phyloP scores from a whole-genome alignment of 352 stramenopile genomes.

The Phytophthora multivora region DNA sequence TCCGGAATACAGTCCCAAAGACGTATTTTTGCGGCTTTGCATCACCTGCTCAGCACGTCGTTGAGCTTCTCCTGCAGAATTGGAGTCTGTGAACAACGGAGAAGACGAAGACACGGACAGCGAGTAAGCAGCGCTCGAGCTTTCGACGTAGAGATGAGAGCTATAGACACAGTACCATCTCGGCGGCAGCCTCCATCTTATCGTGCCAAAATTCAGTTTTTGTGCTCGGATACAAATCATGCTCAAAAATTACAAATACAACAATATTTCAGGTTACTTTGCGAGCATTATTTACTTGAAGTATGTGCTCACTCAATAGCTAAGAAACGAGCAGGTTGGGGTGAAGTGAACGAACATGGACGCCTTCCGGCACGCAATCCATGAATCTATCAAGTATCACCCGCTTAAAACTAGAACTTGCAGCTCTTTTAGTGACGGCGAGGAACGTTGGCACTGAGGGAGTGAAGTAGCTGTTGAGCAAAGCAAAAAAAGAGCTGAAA shows the following conservation, averaged over 20 bases:
- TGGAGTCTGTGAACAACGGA: constrained; percentile 42
- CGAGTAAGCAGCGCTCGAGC: background rate
- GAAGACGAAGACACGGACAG: background rate
- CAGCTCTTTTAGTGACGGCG: no score
- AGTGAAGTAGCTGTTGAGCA: no score
- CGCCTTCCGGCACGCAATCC: no score
- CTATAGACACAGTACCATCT: constrained; percentile 30
- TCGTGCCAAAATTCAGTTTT: background rate
- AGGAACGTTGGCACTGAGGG: no score
- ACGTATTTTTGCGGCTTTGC: background rate
- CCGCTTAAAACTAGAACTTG: no score
- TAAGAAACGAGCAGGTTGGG: no score
- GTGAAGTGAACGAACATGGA: no score
- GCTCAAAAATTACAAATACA: background rate
- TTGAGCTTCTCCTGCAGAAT: constrained; percentile 70
- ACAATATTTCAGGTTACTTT: no score
- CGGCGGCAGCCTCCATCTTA: constrained; percentile 35
- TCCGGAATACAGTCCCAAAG: background rate
- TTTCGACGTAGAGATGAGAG: background rate
- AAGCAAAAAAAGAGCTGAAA: no score
- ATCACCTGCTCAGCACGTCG: constrained; percentile 55
- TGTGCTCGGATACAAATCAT: constrained; percentile 1
- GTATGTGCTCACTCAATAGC: no score
- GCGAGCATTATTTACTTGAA: no score
- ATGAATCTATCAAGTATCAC: no score